phyloP scores from a whole-genome alignment of 208 protist genomes.

The Angomonas deanei region DNA sequence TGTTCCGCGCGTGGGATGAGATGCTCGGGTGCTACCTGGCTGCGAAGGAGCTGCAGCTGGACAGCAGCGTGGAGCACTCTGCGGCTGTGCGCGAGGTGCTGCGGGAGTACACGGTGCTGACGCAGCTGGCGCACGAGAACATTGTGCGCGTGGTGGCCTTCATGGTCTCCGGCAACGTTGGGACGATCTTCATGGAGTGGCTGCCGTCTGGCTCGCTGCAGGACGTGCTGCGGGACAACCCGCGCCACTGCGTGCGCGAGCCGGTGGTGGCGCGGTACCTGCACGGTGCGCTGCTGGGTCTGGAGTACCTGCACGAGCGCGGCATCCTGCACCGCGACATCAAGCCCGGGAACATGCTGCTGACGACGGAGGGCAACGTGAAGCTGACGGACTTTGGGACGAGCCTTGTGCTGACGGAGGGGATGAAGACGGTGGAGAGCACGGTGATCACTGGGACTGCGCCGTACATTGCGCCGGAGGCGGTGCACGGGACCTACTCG shows the following conservation, averaged over 20 bases:
- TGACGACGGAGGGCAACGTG: conserved; percentile 53
- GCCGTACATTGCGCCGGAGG: conserved; percentile 74
- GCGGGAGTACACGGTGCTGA: conserved; percentile 64
- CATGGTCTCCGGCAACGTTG: conserved; percentile 37
- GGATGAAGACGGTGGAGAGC: conserved; percentile 25
- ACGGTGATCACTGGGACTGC: conserved; percentile 51
- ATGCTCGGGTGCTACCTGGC: conserved; percentile 49
- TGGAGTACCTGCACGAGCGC: conserved; percentile 54
- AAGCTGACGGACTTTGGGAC: conserved; percentile 85
- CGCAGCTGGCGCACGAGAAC: conserved; percentile 52
- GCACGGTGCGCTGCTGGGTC: conserved; percentile 38
- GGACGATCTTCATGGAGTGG: conserved; percentile 76
- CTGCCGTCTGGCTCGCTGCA: conserved; percentile 59
- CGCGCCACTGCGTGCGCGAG: conserved; percentile 36
- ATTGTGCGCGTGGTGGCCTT: conserved; percentile 65
- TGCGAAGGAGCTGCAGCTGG: conserved; percentile 60
- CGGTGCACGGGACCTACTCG: conserved; percentile 45
- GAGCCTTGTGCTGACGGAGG: conserved; percentile 38
- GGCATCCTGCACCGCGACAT: conserved; percentile 82
- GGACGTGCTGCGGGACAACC: conserved; percentile 37
- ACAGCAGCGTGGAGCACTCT: conserved; percentile 15
- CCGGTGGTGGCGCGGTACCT: conserved; percentile 46
- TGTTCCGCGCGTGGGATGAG: conserved; percentile 61
- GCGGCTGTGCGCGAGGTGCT: conserved; percentile 43
- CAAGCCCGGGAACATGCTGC: conserved; percentile 83